phyloP scores from a whole-genome alignment of 306 rosid species.

The Chamaecrista fasciculata region DNA sequence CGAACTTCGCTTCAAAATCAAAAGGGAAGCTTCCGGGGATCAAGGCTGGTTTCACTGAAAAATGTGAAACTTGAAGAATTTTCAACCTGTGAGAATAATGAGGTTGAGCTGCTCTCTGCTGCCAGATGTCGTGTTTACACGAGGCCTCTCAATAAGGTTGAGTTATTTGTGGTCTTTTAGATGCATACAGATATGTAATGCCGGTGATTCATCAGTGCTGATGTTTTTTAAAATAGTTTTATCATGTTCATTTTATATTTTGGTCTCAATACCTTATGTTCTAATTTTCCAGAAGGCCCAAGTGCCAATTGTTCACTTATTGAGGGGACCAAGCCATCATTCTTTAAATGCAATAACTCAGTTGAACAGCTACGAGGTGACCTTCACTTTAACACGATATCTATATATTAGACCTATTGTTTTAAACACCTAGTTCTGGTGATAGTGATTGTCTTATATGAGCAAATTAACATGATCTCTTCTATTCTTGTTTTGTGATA shows the following conservation, averaged over 20 bases:
- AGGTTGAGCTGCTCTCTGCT: constrained; percentile 65
- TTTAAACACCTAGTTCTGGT: constrained; percentile 21
- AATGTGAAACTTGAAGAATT: constrained; percentile 53
- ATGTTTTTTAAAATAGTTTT: too few relatives aligned
- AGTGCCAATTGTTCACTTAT: constrained; percentile 61
- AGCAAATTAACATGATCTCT: neutral
- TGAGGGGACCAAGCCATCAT: constrained; percentile 69
- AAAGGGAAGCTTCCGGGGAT: constrained; percentile 62
- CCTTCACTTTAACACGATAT: constrained; percentile 19
- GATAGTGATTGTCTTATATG: constrained; percentile 15
- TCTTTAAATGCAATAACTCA: constrained; percentile 52
- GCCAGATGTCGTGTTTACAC: constrained; percentile 64
- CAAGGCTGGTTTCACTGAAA: constrained; percentile 58
- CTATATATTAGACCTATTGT: constrained; percentile 6
- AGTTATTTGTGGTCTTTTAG: neutral
- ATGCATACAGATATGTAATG: neutral
- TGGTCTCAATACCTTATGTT: constrained; percentile 25
- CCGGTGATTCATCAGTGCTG: neutral
- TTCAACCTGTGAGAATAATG: constrained; percentile 43
- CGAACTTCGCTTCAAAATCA: constrained; percentile 60
- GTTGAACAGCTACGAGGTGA: constrained; percentile 54
- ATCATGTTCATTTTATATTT: constrained; percentile 1
- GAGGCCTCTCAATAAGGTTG: constrained; percentile 63
- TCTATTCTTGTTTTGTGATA: constrained; percentile 35
- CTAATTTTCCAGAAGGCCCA: constrained; percentile 44